A percentile compares a stretch with the other conserved stretches of the same genome.
Conservation (phyloP, 768 basidiomycete genomes). For the Leccinum subgranulosum region DNA sequence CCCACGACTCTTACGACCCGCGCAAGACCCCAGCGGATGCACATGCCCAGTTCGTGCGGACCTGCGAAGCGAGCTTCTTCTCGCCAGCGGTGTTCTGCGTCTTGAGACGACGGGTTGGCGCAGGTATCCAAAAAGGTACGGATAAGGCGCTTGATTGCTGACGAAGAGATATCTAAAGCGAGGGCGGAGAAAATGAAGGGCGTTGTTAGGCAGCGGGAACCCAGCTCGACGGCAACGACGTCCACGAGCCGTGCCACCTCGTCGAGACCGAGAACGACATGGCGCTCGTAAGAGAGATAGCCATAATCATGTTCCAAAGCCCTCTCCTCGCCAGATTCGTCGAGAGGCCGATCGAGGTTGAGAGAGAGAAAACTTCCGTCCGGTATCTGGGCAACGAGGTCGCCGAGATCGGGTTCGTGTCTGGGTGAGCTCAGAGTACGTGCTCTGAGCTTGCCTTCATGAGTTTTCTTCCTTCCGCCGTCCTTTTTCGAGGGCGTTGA, state of each 20-base stretch:
- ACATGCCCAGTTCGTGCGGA: constrained; percentile 87
- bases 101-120: constrained; percentile 27
- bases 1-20: constrained; percentile 69
- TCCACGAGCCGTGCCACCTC: constrained; percentile 71
- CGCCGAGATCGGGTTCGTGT: constrained; percentile 31
- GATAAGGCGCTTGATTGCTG: constrained; percentile 75
- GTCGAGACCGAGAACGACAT: constrained; percentile 74
- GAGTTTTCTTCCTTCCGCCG: constrained; percentile 44
- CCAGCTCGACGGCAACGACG: constrained; percentile 66
- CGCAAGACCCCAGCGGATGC: constrained; percentile 88
- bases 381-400: constrained; percentile 38
- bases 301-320: constrained; percentile 56
- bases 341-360: constrained; percentile 46
- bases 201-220: constrained; percentile 72
- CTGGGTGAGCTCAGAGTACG: constrained; percentile 42
- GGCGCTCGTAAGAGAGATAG: constrained; percentile 68
- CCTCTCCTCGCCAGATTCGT: constrained; percentile 37
- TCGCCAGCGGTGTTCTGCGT: constrained; percentile 58
- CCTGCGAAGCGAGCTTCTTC: constrained; percentile 84
- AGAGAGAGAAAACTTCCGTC: constrained; percentile 55
- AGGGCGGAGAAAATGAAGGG: constrained; percentile 90
- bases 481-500: constrained; percentile 43
- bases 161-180: constrained; percentile 78
- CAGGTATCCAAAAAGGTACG: constrained; percentile 76
- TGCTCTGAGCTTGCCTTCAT: constrained; percentile 32